Evolutionary conservation across 2,329 filamentous ascomycete species (phyloP).

Genomic region (Dactylellina sp.): DNA sequence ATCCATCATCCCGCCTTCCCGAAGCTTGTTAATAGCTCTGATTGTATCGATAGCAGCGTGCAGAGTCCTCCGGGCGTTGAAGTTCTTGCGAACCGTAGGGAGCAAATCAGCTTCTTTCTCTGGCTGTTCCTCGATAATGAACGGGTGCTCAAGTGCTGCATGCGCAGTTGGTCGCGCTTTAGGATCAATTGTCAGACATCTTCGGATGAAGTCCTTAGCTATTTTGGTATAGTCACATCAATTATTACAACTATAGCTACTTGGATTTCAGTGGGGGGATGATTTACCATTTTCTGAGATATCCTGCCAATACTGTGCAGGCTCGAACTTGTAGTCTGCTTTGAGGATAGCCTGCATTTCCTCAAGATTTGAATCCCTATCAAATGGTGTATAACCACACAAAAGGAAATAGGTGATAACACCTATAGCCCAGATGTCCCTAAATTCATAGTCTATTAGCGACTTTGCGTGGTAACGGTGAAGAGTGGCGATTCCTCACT

Average conservation of each 20-base stretch:
- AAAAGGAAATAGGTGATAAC: slow-evolving; percentile 99
- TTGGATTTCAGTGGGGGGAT: slow-evolving; percentile 57
- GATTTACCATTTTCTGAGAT: slow-evolving; percentile 74
- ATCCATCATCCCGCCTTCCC: slow-evolving; percentile 75
- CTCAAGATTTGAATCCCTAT: slow-evolving; percentile 95
- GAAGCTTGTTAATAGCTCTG: slow-evolving; percentile 77
- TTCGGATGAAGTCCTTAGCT: slow-evolving; percentile 90
- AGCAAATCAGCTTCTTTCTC: slow-evolving; percentile 70
- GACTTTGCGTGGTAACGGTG: neutral
- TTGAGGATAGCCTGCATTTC: slow-evolving; percentile 99
- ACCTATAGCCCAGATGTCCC: slow-evolving; percentile 95
- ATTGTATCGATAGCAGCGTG: slow-evolving; percentile 79
- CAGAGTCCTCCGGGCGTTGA: slow-evolving; percentile 76
- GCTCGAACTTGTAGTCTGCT: slow-evolving; percentile 95
- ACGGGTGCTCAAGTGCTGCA: slow-evolving; percentile 74
- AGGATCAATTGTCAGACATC: slow-evolving; percentile 91
- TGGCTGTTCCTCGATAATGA: slow-evolving; percentile 70
- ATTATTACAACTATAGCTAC: neutral
- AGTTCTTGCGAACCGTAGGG: slow-evolving; percentile 79
- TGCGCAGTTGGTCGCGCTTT: slow-evolving; percentile 89
- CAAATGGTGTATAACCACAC: slow-evolving; percentile 97
- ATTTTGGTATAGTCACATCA: neutral
- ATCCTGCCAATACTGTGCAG: slow-evolving; percentile 94
- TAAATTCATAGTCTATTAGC: slow-evolving; percentile 60
- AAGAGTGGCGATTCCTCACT: slow-evolving; percentile 59